Evolutionary conservation across 2,329 filamentous ascomycete species (phyloP).

Genomic region (Capronia coronata): DNA sequence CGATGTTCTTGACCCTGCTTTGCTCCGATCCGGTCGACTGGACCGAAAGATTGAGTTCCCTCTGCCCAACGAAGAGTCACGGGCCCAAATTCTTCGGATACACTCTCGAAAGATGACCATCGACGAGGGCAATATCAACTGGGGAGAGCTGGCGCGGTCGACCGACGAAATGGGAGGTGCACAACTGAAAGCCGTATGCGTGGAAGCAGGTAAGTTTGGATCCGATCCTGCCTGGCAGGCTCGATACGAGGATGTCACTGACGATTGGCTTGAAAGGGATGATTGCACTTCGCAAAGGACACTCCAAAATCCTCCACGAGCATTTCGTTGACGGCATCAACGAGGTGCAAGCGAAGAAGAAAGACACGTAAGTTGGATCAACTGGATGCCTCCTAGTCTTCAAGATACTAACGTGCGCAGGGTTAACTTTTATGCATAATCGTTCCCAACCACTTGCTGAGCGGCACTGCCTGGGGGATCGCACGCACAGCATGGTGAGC

Average conservation of each 20-base stretch:
- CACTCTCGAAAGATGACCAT: conserved; percentile 98
- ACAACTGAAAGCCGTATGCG: conserved; percentile 96
- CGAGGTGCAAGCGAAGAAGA: conserved; percentile 85
- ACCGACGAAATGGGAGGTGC: conserved; percentile 98
- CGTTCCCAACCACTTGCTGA: conserved; percentile 3
- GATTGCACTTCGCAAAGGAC: conserved; percentile 91
- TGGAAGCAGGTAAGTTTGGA: conserved; percentile 59
- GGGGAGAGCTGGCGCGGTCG: conserved; percentile 88
- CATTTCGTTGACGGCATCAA: conserved; percentile 98
- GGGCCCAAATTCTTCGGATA: conserved; percentile 94
- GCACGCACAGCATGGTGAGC: background rate
- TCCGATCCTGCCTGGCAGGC: no score
- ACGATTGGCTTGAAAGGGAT: conserved; percentile 54
- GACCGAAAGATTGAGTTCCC: conserved; percentile 99
- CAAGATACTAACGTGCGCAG: conserved; percentile 13
- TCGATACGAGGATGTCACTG: background rate
- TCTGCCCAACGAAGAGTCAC: conserved; percentile 92
- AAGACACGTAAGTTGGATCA: conserved; percentile 54
- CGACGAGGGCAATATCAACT: conserved; percentile 77
- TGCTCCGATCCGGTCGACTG: conserved; percentile 84
- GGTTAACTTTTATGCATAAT: conserved; percentile 33
- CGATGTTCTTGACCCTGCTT: conserved; percentile 84
- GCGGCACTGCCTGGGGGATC: background rate
- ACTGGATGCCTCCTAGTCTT: background rate
- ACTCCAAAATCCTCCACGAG: conserved; percentile 95